Conservation (phyloP, 768 basidiomycete genomes). For the Lentinula lateritia region DNA sequence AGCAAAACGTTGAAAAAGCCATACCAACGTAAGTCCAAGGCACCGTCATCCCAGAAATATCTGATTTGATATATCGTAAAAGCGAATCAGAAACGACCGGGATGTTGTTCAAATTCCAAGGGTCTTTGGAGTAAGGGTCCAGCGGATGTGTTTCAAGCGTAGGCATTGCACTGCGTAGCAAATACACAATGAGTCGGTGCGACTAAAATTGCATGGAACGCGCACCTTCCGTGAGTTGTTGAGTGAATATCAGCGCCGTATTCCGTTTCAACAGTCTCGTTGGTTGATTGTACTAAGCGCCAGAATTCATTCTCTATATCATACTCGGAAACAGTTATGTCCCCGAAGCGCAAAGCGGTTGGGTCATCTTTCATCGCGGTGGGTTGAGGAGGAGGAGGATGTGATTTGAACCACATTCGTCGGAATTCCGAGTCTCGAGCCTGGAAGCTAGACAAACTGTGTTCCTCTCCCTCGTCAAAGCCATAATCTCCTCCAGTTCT, state of each 20-base stretch:
- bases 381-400: slow-evolving; percentile 44
- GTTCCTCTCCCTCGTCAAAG: slow-evolving; percentile 97
- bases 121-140: slow-evolving; percentile 80
- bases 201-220: not conserved
- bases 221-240: slow-evolving; percentile 93
- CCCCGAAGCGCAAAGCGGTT: slow-evolving; percentile 50
- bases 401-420: slow-evolving; percentile 79
- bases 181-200: not conserved
- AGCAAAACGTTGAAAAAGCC: slow-evolving; percentile 98
- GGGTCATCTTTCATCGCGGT: slow-evolving; percentile 36
- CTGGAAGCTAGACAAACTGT: slow-evolving; percentile 87
- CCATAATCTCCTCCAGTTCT: slow-evolving; percentile 95
- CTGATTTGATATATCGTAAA: slow-evolving; percentile 94
- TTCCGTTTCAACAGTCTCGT: slow-evolving; percentile 95
- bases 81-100: slow-evolving; percentile 91
- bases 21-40: slow-evolving; percentile 99
- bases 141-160: slow-evolving; percentile 91
- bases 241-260: slow-evolving; percentile 99
- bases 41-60: slow-evolving; percentile 99
- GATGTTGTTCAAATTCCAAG: slow-evolving; percentile 98
- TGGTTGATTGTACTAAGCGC: slow-evolving; percentile 85
- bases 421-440: slow-evolving; percentile 88
- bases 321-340: slow-evolving; percentile 71
- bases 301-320: slow-evolving; percentile 97
- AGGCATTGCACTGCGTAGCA: slow-evolving; percentile 77